Conservation (phyloP, 164 flowering plant species). For the Dillenia suffruticosa region DNA sequence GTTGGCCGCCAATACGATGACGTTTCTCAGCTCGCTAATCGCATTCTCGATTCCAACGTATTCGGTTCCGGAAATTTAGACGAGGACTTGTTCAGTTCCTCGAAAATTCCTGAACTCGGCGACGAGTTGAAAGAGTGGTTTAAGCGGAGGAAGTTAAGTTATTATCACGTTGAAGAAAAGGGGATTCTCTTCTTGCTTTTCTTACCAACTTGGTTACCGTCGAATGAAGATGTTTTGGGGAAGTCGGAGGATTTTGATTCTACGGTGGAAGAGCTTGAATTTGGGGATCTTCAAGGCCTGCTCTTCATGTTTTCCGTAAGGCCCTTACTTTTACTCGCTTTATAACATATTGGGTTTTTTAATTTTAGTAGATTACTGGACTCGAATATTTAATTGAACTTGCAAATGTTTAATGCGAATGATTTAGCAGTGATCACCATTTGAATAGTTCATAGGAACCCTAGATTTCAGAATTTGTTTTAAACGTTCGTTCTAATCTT, state of each 20-base stretch:
- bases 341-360: background rate
- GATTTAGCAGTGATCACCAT: too few relatives aligned
- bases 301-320: constrained; percentile 85
- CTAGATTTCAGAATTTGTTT: too few relatives aligned
- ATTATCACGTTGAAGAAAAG: constrained; percentile 52
- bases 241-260: constrained; percentile 29
- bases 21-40: constrained; percentile 55
- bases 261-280: constrained; percentile 46
- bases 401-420: too few relatives aligned
- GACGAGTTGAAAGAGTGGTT: constrained; percentile 54
- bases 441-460: too few relatives aligned
- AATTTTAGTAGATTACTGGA: background rate
- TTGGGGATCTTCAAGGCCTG: constrained; percentile 72
- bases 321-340: constrained; percentile 6
- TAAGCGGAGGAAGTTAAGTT: constrained; percentile 45
- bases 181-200: constrained; percentile 70
- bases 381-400: background rate
- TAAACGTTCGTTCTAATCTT: too few relatives aligned
- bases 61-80: constrained; percentile 69
- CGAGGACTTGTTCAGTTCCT: constrained; percentile 10
- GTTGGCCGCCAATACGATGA: constrained; percentile 44
- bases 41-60: constrained; percentile 56
- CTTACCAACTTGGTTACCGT: constrained; percentile 27
- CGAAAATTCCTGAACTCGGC: constrained; percentile 5
- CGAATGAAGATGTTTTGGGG: constrained; percentile 16